A percentile compares a stretch with the other conserved stretches of the same genome.
These are phyloP conservation scores for Cryphonectria carpinicola DNA, from an alignment of 2,329 filamentous ascomycete species.

Conservation along the genomic window DNA sequence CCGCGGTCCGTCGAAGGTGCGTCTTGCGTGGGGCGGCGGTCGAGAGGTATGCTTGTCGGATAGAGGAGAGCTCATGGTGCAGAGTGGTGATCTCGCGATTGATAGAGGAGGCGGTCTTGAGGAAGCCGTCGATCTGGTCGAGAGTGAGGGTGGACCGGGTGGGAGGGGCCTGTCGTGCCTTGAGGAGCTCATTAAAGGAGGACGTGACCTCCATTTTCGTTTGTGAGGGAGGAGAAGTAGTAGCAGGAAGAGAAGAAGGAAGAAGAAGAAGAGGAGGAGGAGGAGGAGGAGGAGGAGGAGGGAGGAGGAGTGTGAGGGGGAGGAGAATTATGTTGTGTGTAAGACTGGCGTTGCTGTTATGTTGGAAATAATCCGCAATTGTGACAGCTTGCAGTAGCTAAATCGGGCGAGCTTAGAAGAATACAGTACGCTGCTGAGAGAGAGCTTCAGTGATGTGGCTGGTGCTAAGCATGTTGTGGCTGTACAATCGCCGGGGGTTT, in stretches of 20 bases:
- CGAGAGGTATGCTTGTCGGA: conserved; percentile 90
- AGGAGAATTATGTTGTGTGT: not conserved
- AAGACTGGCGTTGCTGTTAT: not conserved
- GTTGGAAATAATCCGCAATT: not conserved
- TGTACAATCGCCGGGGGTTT: not conserved
- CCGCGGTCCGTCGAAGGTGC: conserved; percentile 48
- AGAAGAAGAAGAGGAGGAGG: not conserved
- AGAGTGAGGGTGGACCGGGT: conserved; percentile 49
- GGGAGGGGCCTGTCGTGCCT: conserved; percentile 57
- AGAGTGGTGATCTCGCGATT: conserved; percentile 84
- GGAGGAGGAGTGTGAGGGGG: not conserved
- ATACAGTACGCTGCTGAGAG: not conserved
- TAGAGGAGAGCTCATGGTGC: conserved; percentile 76
- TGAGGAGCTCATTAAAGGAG: conserved; percentile 70
- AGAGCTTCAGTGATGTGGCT: conserved; percentile 15
- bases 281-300: not conserved
- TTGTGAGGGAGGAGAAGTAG: not conserved
- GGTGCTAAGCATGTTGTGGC: not conserved
- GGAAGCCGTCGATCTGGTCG: conserved; percentile 76
- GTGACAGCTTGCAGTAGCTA: not conserved
- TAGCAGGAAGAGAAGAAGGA: too few relatives aligned
- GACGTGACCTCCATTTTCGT: conserved; percentile 65
- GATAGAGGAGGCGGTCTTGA: conserved; percentile 93
- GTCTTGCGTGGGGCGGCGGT: conserved; percentile 68
- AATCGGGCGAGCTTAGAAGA: not conserved